phyloP scores from a whole-genome alignment of 345 rosid genomes.

The Diplotaxis tenuifolia region DNA sequence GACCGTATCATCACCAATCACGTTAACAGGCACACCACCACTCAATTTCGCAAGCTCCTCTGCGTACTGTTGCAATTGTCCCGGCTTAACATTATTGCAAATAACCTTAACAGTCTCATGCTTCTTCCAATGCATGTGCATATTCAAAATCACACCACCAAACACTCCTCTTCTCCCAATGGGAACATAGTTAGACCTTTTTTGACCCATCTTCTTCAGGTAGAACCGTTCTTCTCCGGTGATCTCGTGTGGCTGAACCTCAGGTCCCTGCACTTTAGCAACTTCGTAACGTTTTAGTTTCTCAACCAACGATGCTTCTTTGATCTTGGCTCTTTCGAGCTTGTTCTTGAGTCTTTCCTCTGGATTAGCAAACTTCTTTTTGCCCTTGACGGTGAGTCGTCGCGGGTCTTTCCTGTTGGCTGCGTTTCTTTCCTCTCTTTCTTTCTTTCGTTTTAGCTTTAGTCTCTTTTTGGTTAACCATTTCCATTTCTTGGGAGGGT shows the following conservation, averaged over 20 bases:
- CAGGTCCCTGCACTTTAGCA: slow-evolving; percentile 76
- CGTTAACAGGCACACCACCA: slow-evolving; percentile 81
- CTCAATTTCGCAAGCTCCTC: slow-evolving; percentile 80
- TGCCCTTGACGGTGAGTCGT: slow-evolving; percentile 60
- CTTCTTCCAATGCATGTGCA: slow-evolving; percentile 95
- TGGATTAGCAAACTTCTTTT: slow-evolving; percentile 66
- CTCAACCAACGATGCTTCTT: slow-evolving; percentile 76
- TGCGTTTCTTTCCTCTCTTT: slow-evolving; percentile 71
- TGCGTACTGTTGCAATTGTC: slow-evolving; percentile 61
- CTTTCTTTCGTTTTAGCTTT: slow-evolving; percentile 69
- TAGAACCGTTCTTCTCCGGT: slow-evolving; percentile 85
- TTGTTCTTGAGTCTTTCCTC: slow-evolving; percentile 75
- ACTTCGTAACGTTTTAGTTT: slow-evolving; percentile 85
- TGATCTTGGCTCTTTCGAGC: slow-evolving; percentile 83
- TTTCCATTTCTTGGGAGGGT: slow-evolving; percentile 87
- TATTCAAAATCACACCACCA: slow-evolving; percentile 90
- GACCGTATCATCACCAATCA: slow-evolving; percentile 71
- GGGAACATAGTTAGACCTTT: slow-evolving; percentile 78
- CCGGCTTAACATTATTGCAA: slow-evolving; percentile 78
- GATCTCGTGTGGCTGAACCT: slow-evolving; percentile 65
- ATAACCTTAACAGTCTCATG: slow-evolving; percentile 95
- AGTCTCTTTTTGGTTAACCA: slow-evolving; percentile 76
- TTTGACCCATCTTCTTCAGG: slow-evolving; percentile 84
- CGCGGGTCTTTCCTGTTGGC: slow-evolving; percentile 87
- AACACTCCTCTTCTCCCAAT: slow-evolving; percentile 86